phyloP scores from a whole-genome alignment of 2,329 filamentous ascomycete genomes.

The Fusarium sp. region DNA sequence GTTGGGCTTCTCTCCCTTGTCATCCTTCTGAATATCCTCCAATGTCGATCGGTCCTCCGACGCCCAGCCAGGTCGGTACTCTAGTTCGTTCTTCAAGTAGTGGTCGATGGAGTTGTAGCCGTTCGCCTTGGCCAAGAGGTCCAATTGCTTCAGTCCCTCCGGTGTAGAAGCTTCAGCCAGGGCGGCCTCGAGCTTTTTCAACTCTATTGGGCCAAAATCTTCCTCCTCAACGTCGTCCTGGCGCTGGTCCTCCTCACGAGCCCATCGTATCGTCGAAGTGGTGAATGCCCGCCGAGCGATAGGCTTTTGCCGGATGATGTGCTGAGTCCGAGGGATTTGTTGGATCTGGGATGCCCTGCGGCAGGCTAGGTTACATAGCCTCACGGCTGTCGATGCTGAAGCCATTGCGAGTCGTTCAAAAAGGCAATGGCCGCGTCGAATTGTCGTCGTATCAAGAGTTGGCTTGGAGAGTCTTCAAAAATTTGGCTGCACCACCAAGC shows the following conservation, averaged over 20 bases:
- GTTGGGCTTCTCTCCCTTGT: slow-evolving; percentile 53
- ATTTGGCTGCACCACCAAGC: slow-evolving; percentile 47
- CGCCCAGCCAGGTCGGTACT: slow-evolving; percentile 49
- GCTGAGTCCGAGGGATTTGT: slow-evolving; percentile 43
- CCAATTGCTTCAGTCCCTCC: slow-evolving; percentile 52
- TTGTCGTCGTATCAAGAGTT: slow-evolving; percentile 40
- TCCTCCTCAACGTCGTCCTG: slow-evolving; percentile 46
- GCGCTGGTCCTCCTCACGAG: slow-evolving; percentile 37
- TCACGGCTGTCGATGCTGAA: slow-evolving; percentile 55
- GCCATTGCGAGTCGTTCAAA: slow-evolving; percentile 53
- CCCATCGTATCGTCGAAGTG: slow-evolving; percentile 51
- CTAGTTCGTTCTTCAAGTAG: slow-evolving; percentile 49
- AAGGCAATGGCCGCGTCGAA: slow-evolving; percentile 43
- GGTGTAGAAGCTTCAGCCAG: slow-evolving; percentile 51
- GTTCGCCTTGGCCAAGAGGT: slow-evolving; percentile 54
- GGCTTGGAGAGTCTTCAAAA: slow-evolving; percentile 50
- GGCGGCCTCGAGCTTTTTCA: slow-evolving; percentile 51
- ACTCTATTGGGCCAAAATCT: slow-evolving; percentile 45
- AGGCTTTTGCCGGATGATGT: slow-evolving; percentile 42
- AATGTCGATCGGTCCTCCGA: slow-evolving; percentile 52
- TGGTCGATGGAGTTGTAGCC: slow-evolving; percentile 53
- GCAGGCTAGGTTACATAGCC: slow-evolving; percentile 55
- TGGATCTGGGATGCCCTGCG: slow-evolving; percentile 48
- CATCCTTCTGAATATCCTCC: slow-evolving; percentile 50
- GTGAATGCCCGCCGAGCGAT: slow-evolving; percentile 50